Base-by-base conservation (phyloP, 1,139 yeast genomes). In the Hansenula sp. region DNA sequence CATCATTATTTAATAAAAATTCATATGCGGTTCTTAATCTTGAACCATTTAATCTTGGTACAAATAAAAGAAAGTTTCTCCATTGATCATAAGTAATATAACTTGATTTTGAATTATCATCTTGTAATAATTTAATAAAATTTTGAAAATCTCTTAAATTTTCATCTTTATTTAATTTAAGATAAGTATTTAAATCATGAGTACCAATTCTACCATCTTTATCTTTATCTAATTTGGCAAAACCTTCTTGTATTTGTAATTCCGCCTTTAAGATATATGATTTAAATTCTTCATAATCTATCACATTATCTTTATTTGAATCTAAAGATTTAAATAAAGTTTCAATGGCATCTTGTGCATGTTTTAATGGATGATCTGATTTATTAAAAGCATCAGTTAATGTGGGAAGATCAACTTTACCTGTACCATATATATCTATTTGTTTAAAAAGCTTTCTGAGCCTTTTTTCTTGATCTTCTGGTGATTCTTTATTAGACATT, bases 71-170 rank as follows among this genome's bases (percentile, higher is more conserved):
- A 43, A 86, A 86, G 50, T 85, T 85, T 49, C 95, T 71, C 76
- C 95, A 92, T 53, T 92, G 95, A 42, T 88, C 89, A 55, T 79
- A 85, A 0, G 94, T 82, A 32, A 92, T 81, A 51, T 69, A 77
- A 1, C 94, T 50, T 9, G 46, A 35, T 14, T 71, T 66, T 19
- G 69, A 69, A 24, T 11, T 24, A 9, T 81, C 73, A 13, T 46
- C 37, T 26, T 50, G 40, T 14, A 44, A 44, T 34, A 55, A 35
- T n/a, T 72, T 65, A 43, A 89, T 66, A 49, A 89, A 92, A 22
- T n/a, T n/a, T n/a, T n/a, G n/a, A n/a, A 84, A 68, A 47, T 78
- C 77, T 14, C 71, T 66, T 19, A 69, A 69, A 24, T 11, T 24
- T 10, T 81, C 73, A 13, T 46, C 37, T 26, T 50, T 41, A 14